Base-by-base conservation (phyloP, 306 rosid species). In the Fagus sylvatica region DNA sequence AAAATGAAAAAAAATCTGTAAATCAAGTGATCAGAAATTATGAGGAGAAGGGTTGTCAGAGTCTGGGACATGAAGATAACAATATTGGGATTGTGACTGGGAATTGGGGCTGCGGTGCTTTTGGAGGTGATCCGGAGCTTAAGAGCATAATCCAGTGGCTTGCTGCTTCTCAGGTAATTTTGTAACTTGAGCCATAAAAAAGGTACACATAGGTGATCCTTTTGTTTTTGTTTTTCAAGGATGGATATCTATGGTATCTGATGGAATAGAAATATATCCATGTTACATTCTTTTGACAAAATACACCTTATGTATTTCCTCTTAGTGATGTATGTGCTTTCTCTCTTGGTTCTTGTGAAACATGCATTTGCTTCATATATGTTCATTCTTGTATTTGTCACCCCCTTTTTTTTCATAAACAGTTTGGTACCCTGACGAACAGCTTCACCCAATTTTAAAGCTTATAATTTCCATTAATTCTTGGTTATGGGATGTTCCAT, bases 31-130 rank as follows among this genome's bases (percentile, higher is more conserved):
- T n/a, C 2, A 42, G 53, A 60, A 82, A 69, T 74, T 80, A 78
- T 85, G 84, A 42, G 53, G 84, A 42, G 53, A 87, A 66, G 32
- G 69, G 81, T 67, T 70, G 68, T 19, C 76, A 57, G 61, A 59
- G 30, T 80, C 78, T 54, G 80, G 84, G 66, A 39, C 43, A 43
- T 33, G 80, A 51, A 71, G 80, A 71, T 69, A 78, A 46, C 15
- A 46, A 75, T 75, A 54, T 91, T 78, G 98, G 97, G 80, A 46
- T 94, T 85, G 97, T 85, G 34, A 94, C 98, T 37, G 98, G 97
- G 55, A 94, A 94, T 81, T 94, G 97, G 98, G 98, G 98, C 72
- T 94, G 98, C 49, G 97, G 97, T 68, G 97, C 95, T 34, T 94
- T 94, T 82, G 97, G 97, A 67, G 98, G 98, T 74, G 98, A 94